Conservation (phyloP, 2,329 filamentous ascomycete species). For the Fusarium solani-melongenae region DNA sequence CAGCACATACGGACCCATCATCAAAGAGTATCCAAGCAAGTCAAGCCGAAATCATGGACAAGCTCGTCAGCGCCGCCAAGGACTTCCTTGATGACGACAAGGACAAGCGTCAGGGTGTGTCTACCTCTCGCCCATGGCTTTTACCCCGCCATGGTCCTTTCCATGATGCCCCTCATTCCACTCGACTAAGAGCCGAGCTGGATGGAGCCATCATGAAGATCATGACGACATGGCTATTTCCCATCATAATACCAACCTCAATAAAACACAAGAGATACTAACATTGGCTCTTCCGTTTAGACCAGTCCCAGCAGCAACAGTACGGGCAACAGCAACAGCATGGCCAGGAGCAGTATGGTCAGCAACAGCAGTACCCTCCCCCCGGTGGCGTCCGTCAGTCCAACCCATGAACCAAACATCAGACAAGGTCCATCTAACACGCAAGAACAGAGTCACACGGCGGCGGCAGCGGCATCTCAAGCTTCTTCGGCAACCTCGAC, state of each 20-base stretch:
- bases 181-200: not conserved
- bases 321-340: slow-evolving; percentile 19
- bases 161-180: slow-evolving; percentile 29
- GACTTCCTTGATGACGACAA: slow-evolving; percentile 50
- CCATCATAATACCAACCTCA: not conserved
- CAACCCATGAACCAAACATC: not conserved
- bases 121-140: slow-evolving; percentile 7
- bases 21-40: not conserved
- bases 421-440: slow-evolving; percentile 3
- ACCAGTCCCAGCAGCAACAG: slow-evolving; percentile 20
- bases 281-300: slow-evolving; percentile 6
- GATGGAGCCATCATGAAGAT: not conserved
- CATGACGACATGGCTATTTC: not conserved
- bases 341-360: slow-evolving; percentile 17
- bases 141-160: slow-evolving; percentile 37
- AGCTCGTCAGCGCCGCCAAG: slow-evolving; percentile 52
- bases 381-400: slow-evolving; percentile 45
- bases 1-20: not conserved
- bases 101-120: slow-evolving; percentile 41
- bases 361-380: slow-evolving; percentile 37
- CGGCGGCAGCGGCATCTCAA: slow-evolving; percentile 49
- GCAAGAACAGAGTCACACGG: slow-evolving; percentile 46
- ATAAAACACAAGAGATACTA: not conserved
- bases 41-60: slow-evolving; percentile 49
- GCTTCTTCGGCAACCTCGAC: slow-evolving; percentile 60